A percentile compares a stretch with the other conserved stretches of the same genome.
Conservation (phyloP, 2,329 filamentous ascomycete species). For the Seiridium cupressi region DNA sequence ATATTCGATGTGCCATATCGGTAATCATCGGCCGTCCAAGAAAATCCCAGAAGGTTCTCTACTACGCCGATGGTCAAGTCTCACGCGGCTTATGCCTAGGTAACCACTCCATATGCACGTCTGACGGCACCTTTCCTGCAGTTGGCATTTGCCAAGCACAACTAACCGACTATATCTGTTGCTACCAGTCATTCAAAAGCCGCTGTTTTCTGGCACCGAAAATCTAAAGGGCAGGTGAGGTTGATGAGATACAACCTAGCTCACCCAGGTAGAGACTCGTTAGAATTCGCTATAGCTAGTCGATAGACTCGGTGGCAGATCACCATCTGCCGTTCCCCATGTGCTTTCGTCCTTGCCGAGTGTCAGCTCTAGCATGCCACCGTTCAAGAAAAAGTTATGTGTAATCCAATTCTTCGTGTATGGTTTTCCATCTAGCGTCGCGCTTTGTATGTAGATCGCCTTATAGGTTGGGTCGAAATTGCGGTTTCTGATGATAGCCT, state of each 20-base stretch:
- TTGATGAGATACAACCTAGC: neutral
- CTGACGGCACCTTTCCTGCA: neutral
- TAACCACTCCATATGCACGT: neutral
- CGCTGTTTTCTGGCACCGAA: neutral
- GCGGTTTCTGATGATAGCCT: constrained; percentile 46
- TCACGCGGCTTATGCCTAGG: neutral
- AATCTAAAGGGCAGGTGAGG: neutral
- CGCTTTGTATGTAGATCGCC: constrained; percentile 60
- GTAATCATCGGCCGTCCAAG: neutral
- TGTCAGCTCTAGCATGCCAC: constrained; percentile 57
- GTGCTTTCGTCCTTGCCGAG: constrained; percentile 51
- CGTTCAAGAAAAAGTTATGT: constrained; percentile 61
- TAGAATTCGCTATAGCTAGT: constrained; percentile 14
- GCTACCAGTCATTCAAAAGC: no score
- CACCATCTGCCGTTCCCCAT: constrained; percentile 58
- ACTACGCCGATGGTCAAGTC: neutral
- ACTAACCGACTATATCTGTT: no score
- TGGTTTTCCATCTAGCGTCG: constrained; percentile 51
- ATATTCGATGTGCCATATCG: neutral
- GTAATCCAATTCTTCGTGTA: constrained; percentile 63
- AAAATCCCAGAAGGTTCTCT: neutral
- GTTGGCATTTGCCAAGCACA: no score
- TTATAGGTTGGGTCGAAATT: constrained; percentile 28
- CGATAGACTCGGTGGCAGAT: constrained; percentile 56
- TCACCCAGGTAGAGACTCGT: neutral